These are phyloP conservation scores for Rhodamnia rubescens DNA, from an alignment of 345 rosid species.

Conservation along the genomic window DNA sequence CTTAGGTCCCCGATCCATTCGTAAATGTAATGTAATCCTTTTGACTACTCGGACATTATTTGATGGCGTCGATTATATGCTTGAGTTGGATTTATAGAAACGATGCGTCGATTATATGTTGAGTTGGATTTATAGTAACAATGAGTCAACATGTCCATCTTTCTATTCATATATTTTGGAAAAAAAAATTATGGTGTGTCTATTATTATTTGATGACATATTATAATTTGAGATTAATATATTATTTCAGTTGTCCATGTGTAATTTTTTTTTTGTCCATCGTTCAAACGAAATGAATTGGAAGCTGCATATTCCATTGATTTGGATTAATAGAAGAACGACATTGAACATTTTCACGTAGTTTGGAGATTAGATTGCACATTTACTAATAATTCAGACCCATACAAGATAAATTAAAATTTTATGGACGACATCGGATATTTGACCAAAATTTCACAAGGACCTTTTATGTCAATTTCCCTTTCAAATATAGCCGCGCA, in stretches of 20 bases:
- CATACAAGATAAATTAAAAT: neutral
- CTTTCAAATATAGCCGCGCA: neutral
- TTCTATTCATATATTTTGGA: neutral
- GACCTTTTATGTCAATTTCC: neutral
- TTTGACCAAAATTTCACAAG: neutral
- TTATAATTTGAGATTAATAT: neutral
- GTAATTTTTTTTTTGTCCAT: neutral
- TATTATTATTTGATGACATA: neutral
- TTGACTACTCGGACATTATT: neutral
- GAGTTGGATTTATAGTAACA: neutral
- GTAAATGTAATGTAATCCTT: neutral
- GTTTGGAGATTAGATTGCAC: neutral
- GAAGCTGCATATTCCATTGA: fast-evolving
- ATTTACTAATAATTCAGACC: fast-evolving
- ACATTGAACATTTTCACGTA: neutral
- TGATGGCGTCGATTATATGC: neutral
- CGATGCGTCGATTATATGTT: neutral
- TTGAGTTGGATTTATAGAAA: neutral
- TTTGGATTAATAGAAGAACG: neutral
- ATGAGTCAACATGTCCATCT: neutral
- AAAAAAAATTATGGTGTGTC: neutral
- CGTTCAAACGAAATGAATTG: neutral
- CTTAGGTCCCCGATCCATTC: fast-evolving
- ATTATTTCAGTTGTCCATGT: neutral
- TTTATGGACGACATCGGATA: fast-evolving